Evolutionary conservation across 228 moss, liverwort and hornwort genomes (phyloP).

Genomic region (Sphagnum magellanicum): DNA sequence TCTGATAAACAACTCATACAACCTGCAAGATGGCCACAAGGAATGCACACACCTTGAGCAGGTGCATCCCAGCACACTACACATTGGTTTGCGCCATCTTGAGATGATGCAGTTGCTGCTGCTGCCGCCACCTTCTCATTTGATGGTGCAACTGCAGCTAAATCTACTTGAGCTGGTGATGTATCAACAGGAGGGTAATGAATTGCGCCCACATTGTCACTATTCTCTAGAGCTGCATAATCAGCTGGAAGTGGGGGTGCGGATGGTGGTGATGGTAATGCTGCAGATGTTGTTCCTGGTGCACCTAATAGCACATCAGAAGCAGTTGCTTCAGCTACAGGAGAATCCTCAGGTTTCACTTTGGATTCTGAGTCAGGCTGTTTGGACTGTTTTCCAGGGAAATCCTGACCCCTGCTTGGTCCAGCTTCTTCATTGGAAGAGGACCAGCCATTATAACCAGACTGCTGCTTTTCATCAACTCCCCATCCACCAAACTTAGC

Average conservation of each 20-base stretch:
- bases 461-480: constrained; percentile 21
- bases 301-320: not conserved
- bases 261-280: constrained; percentile 19
- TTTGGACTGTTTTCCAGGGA: constrained; percentile 16
- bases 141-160: constrained; percentile 18
- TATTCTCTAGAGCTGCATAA: constrained; percentile 43
- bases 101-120: constrained; percentile 32
- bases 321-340: not conserved
- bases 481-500: constrained; percentile 65
- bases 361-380: not conserved
- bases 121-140: constrained; percentile 8
- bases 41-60: constrained; percentile 90
- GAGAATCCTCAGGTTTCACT: not conserved
- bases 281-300: not conserved
- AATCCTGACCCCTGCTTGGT: constrained; percentile 40
- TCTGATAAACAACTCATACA: constrained; percentile 89
- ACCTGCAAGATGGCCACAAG: constrained; percentile 91
- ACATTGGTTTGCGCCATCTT: constrained; percentile 49
- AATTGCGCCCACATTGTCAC: constrained; percentile 42
- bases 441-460: constrained; percentile 66
- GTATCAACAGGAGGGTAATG: constrained; percentile 75
- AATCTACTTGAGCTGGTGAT: constrained; percentile 62
- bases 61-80: constrained; percentile 97
- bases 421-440: constrained; percentile 49
- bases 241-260: constrained; percentile 63